These are phyloP conservation scores for Pyronema omphalodes DNA, from an alignment of 495 filamentous ascomycete species.

Conservation along the genomic window DNA sequence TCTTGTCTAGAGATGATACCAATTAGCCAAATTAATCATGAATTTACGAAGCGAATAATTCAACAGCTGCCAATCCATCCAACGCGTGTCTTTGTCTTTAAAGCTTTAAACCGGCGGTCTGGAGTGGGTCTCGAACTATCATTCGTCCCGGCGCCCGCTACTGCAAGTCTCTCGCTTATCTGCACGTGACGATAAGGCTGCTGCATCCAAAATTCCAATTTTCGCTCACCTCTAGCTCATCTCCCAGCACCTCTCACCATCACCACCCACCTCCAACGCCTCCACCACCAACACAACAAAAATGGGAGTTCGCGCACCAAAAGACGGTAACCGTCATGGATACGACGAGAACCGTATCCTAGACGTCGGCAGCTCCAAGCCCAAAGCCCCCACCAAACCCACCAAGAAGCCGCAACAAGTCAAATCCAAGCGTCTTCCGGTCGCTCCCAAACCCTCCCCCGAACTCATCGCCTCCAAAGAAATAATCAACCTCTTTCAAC, in stretches of 20 bases:
- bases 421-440: background rate
- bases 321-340: background rate
- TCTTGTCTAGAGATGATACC: too few relatives aligned
- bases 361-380: background rate
- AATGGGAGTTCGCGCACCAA: background rate
- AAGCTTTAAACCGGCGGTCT: too few relatives aligned
- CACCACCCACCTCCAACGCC: background rate
- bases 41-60: too few relatives aligned
- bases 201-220: too few relatives aligned
- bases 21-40: too few relatives aligned
- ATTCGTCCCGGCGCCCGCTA: too few relatives aligned
- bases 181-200: too few relatives aligned
- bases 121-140: too few relatives aligned
- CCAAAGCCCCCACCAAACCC: background rate
- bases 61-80: too few relatives aligned
- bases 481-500: conserved; percentile 58
- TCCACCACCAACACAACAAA: background rate
- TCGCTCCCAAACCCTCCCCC: background rate
- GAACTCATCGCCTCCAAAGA: conserved; percentile 30
- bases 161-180: too few relatives aligned
- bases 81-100: too few relatives aligned
- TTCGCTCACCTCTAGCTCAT: background rate
- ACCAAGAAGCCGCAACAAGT: background rate
- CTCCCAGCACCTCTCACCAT: background rate
- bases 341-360: background rate